Evolutionary conservation across 164 flowering plant genomes (phyloP).

Genomic region (Piper betle): DNA sequence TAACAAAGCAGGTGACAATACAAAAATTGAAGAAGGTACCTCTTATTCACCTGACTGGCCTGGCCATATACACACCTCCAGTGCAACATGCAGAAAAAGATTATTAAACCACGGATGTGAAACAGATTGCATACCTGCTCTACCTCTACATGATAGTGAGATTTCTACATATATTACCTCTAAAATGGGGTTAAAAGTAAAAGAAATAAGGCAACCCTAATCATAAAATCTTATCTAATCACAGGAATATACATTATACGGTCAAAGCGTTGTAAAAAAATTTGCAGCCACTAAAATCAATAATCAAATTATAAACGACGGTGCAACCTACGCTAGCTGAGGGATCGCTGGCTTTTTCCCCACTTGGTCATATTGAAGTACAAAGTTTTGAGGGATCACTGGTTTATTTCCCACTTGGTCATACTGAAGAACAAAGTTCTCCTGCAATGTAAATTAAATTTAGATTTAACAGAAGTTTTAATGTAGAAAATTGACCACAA

Average conservation of each 20-base stretch:
- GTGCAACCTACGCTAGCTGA: slow-evolving; percentile 1
- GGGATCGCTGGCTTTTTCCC: too few relatives aligned
- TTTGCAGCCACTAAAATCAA: slow-evolving; percentile 23
- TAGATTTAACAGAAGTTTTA: neutral
- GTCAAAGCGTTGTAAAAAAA: neutral
- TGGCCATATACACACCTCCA: too few relatives aligned
- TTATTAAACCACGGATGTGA: neutral
- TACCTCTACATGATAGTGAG: neutral
- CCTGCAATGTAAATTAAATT: slow-evolving; percentile 14
- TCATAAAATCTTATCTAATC: neutral
- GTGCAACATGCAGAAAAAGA: too few relatives aligned
- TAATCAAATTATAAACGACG: neutral
- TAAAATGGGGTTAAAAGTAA: neutral
- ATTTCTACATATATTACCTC: neutral
- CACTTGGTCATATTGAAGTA: too few relatives aligned
- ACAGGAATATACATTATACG: neutral
- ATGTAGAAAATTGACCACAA: neutral
- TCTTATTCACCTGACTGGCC: too few relatives aligned
- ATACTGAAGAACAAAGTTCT: slow-evolving; percentile 26
- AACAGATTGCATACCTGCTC: neutral
- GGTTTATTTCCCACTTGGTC: slow-evolving; percentile 31
- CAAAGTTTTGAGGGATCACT: slow-evolving; percentile 9
- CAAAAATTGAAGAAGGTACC: too few relatives aligned
- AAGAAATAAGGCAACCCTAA: neutral
- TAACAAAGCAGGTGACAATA: too few relatives aligned